Percentiles rank a stretch among this genome's conserved stretches.
Conservation (phyloP, 805 yeast genomes). For the Grigorovia humatica region DNA sequence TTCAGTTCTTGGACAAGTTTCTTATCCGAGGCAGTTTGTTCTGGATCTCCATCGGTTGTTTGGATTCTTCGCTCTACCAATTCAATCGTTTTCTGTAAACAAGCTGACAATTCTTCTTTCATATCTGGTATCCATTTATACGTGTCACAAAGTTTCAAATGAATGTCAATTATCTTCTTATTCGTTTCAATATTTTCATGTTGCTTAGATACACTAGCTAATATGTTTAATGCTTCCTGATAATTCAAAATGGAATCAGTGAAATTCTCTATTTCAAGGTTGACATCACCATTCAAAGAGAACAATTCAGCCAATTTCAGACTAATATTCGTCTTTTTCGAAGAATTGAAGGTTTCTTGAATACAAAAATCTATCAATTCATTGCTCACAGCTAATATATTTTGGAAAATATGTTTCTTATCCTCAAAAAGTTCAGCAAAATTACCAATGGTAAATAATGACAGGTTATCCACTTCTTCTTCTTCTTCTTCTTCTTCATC, state of each 20-base stretch:
- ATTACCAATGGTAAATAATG: background rate
- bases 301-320: slow-evolving; percentile 61
- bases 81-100: slow-evolving; percentile 36
- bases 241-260: slow-evolving; percentile 68
- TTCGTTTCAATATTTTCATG: slow-evolving; percentile 21
- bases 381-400: slow-evolving; percentile 12
- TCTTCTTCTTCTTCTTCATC: background rate
- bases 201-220: slow-evolving; percentile 14
- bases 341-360: background rate
- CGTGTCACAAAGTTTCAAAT: slow-evolving; percentile 14
- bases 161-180: slow-evolving; percentile 7
- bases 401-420: slow-evolving; percentile 40
- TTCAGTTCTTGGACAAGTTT: slow-evolving; percentile 47
- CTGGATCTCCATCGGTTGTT: slow-evolving; percentile 9
- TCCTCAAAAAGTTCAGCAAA: slow-evolving; percentile 12
- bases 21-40: slow-evolving; percentile 29
- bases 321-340: background rate
- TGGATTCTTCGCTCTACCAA: slow-evolving; percentile 35
- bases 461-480: background rate
- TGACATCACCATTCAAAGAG: slow-evolving; percentile 79
- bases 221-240: slow-evolving; percentile 38
- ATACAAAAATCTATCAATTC: background rate
- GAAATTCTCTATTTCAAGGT: slow-evolving; percentile 83
- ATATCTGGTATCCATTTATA: slow-evolving; percentile 13
- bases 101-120: slow-evolving; percentile 2